Conservation (phyloP, 2,329 filamentous ascomycete species). For the Cylindrodendrum hubeiense region DNA sequence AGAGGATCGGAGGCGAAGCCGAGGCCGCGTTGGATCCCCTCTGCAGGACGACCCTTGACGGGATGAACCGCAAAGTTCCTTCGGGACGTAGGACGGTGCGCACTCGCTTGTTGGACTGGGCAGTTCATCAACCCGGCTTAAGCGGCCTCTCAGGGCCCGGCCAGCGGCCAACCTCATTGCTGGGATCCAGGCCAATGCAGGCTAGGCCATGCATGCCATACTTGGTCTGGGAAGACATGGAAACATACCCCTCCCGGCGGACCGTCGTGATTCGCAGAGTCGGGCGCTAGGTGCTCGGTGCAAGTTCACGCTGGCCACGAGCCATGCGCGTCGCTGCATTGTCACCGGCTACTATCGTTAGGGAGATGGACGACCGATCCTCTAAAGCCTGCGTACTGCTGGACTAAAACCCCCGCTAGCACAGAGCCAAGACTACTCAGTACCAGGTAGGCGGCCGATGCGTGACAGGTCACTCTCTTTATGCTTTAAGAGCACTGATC, state of each 20-base stretch:
- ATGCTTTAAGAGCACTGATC: neutral
- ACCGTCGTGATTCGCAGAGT: slow-evolving; percentile 20
- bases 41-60: slow-evolving; percentile 21
- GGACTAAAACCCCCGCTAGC: slow-evolving; percentile 39
- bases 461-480: slow-evolving; percentile 31
- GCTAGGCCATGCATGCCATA: slow-evolving; percentile 31
- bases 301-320: slow-evolving; percentile 25
- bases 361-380: slow-evolving; percentile 12
- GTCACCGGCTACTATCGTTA: slow-evolving; percentile 12
- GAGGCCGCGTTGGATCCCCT: slow-evolving; percentile 24
- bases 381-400: slow-evolving; percentile 21
- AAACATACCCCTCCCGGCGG: slow-evolving; percentile 17
- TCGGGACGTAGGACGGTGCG: slow-evolving; percentile 3
- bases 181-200: slow-evolving; percentile 26
- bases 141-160: slow-evolving; percentile 6
- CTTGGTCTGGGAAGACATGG: slow-evolving; percentile 23
- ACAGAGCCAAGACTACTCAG: slow-evolving; percentile 24
- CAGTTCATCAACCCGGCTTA: slow-evolving; percentile 20
- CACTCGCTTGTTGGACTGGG: slow-evolving; percentile 12
- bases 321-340: slow-evolving; percentile 22
- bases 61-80: slow-evolving; percentile 21
- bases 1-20: slow-evolving; percentile 10
- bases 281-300: neutral
- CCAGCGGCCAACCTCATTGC: slow-evolving; percentile 19
- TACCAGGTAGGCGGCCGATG: slow-evolving; percentile 29